Percentiles rank a stretch among this genome's conserved stretches.
These are phyloP conservation scores for Colletotrichum australisinense DNA, from an alignment of 2,329 filamentous ascomycete species.

Conservation along the genomic window DNA sequence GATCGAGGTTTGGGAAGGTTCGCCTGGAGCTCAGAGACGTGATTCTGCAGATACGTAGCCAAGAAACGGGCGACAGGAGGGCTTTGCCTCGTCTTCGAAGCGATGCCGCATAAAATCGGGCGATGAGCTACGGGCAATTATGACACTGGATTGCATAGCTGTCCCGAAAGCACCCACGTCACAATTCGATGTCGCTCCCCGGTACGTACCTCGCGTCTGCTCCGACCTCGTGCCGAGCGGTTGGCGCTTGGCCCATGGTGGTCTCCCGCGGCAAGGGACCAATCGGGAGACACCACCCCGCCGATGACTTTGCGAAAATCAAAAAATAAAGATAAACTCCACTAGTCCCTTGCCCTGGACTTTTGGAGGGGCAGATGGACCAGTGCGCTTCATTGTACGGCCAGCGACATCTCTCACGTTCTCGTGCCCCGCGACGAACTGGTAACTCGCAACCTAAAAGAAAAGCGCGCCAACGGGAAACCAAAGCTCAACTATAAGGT, in stretches of 20 bases:
- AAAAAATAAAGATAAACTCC: constrained; percentile 23
- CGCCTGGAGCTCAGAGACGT: neutral
- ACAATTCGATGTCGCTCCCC: neutral
- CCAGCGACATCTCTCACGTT: constrained; percentile 6
- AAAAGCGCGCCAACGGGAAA: neutral
- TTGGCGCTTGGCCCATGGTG: neutral
- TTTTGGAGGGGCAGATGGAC: constrained; percentile 27
- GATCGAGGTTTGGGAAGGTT: neutral
- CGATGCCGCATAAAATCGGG: neutral
- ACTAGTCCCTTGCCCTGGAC: constrained; percentile 30
- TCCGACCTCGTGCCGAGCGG: constrained; percentile 25
- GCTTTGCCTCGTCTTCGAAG: constrained; percentile 18
- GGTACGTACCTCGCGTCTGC: neutral
- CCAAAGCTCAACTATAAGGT: neutral
- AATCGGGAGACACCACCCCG: constrained; percentile 14
- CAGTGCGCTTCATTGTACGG: constrained; percentile 12
- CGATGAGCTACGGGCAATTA: neutral
- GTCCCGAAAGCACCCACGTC: constrained; percentile 34
- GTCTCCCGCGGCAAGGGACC: neutral
- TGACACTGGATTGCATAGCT: constrained; percentile 25
- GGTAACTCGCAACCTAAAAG: neutral
- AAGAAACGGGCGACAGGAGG: neutral
- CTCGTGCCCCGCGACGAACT: constrained; percentile 27
- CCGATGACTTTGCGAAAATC: neutral
- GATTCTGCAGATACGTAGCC: neutral